These are phyloP conservation scores for Apiospora arundinis DNA, from an alignment of 2,329 filamentous ascomycete genomes.

Conservation along the genomic window DNA sequence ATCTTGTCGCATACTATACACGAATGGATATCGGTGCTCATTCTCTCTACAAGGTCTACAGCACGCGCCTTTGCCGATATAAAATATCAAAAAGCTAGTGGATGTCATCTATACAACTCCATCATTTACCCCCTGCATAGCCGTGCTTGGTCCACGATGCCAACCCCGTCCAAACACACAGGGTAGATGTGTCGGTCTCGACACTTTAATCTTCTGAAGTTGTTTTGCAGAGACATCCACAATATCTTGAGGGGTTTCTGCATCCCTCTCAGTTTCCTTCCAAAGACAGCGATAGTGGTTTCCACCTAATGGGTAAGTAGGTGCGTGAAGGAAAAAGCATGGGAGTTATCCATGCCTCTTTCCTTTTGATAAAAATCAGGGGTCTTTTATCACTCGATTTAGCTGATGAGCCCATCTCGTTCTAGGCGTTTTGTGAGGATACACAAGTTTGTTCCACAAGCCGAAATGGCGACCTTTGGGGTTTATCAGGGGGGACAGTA, in stretches of 20 bases:
- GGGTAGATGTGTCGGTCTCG: no score
- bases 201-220: no score
- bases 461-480: neutral
- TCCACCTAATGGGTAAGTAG: neutral
- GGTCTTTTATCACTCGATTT: neutral
- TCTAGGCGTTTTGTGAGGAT: neutral
- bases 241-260: neutral
- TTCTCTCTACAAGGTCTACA: no score
- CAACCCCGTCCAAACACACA: no score
- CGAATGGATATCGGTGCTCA: no score
- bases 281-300: neutral
- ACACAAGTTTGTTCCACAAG: neutral
- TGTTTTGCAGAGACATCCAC: neutral
- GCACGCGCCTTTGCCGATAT: no score
- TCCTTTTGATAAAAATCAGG: neutral
- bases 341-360: neutral
- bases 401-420: neutral
- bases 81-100: no score
- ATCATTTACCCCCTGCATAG: no score
- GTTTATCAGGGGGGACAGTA: neutral
- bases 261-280: no score
- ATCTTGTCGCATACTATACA: no score
- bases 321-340: neutral
- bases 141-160: no score
- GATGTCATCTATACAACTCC: no score